These are phyloP conservation scores for Hypomontagnella submonticulosa DNA, from an alignment of 495 filamentous ascomycete species.

Conservation along the genomic window DNA sequence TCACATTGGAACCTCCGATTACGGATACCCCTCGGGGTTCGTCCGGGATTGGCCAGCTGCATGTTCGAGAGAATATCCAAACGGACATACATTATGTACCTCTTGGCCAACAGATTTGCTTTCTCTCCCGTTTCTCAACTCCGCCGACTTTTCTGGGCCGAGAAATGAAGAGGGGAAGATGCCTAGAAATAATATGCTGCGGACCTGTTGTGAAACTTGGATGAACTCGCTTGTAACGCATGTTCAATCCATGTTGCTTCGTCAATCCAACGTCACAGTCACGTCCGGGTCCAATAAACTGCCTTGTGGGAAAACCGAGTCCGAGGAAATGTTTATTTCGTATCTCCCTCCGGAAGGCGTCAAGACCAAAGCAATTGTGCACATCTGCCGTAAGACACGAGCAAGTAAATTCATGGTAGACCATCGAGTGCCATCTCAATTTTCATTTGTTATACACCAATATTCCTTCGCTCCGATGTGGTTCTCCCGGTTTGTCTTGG, in stretches of 20 bases:
- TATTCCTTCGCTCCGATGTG: conserved; percentile 10
- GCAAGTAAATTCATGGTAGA: conserved; percentile 6
- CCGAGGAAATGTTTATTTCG: conserved; percentile 27
- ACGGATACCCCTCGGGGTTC: conserved; percentile 30
- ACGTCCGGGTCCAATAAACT: conserved; percentile 4
- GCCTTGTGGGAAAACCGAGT: neutral
- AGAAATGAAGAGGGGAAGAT: conserved; percentile 20
- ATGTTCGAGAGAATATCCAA: conserved; percentile 19
- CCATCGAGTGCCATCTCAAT: conserved; percentile 9
- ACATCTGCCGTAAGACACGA: neutral
- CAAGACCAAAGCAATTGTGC: conserved; percentile 3
- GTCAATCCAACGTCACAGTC: conserved; percentile 36
- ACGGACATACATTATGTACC: conserved; percentile 16
- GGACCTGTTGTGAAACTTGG: conserved; percentile 30
- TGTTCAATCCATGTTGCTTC: conserved; percentile 22
- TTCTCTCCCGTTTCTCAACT: conserved; percentile 11
- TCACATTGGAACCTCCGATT: conserved; percentile 20
- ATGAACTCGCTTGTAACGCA: conserved; percentile 11
- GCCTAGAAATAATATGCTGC: conserved; percentile 22
- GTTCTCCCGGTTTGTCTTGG: conserved; percentile 1
- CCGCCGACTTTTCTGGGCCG: conserved; percentile 12
- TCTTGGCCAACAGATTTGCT: conserved; percentile 11
- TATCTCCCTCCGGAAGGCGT: neutral
- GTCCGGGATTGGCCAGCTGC: conserved; percentile 31
- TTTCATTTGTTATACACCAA: conserved; percentile 7